Evolutionary conservation across 108 stramenopile species (phyloP), one percentile per base, ranked within the genome.

Genomic region (Pseudonitzschia delicatissima): DNA sequence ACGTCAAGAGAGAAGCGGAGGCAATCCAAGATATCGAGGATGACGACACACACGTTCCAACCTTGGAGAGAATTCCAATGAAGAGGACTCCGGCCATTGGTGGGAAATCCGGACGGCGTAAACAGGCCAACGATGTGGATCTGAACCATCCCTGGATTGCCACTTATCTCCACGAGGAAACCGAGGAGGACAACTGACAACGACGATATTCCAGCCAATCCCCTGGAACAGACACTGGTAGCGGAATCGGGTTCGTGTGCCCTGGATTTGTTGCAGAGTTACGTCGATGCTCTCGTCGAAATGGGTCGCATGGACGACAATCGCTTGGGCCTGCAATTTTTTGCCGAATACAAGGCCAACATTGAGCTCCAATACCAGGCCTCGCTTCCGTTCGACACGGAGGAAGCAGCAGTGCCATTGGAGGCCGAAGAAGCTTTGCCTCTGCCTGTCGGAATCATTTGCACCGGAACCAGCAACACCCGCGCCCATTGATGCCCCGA

Each of bases 121-220:
- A 73, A 33, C 80, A 91, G 52, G 90, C 87, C 55, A 87, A 86
- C 50, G 87, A 91, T 59, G 82, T 88, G 18, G 90, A 91, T 64
- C 49, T 91, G 49, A 80, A 86, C 51, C 85, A 87, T 77, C 90
- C 90, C 0, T 83, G 82, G 55, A 69, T 83, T 23, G 85, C 79
- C 21, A 48, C 66, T 1, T 57, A 53, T 61, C 67, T 45, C 25
- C 62, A 12, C 59, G 34, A 59, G 20, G 28, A 57, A 15, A 23
- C 25, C 28, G 42, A 62, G 13, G 21, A n/a, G 32, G 35, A 66
- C 8, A 21, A 53, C 17, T 51, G 45, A 64, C 29, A n/a, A 64
- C 20, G 45, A 57, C 9, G n/a, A 21, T 35, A 36, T 63, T 9
- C 51, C 37, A 9, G 28, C 53, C 15, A 49, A 53, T 53, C 60